Conservation (phyloP, 2,329 filamentous ascomycete species). For the Mariannaea sp. region DNA sequence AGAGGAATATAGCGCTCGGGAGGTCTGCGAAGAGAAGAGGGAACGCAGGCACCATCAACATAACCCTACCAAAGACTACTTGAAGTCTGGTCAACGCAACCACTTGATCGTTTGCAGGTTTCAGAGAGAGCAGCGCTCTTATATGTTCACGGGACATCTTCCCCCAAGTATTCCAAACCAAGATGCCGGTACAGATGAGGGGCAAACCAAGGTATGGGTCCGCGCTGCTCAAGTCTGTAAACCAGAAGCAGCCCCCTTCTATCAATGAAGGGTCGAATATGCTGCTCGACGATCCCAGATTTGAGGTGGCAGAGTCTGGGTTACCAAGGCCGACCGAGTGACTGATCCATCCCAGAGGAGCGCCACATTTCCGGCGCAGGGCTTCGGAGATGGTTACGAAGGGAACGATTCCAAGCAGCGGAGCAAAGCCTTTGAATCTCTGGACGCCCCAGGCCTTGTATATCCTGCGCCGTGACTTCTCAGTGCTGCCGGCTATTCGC, state of each 20-base stretch:
- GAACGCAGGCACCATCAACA: slow-evolving; percentile 43
- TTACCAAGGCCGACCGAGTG: slow-evolving; percentile 39
- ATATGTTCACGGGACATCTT: slow-evolving; percentile 39
- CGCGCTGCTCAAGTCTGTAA: slow-evolving; percentile 56
- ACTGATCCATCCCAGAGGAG: slow-evolving; percentile 40
- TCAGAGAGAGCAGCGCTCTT: slow-evolving; percentile 33
- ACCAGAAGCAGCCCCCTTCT: slow-evolving; percentile 60
- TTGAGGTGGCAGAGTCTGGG: slow-evolving; percentile 27
- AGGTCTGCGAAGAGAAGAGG: slow-evolving; percentile 44
- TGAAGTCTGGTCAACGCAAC: slow-evolving; percentile 31
- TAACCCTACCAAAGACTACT: slow-evolving; percentile 37
- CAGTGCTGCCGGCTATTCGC: slow-evolving; percentile 33
- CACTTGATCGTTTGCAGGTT: slow-evolving; percentile 17
- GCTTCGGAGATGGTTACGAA: slow-evolving; percentile 58
- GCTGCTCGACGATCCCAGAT: slow-evolving; percentile 33
- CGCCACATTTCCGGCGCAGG: slow-evolving; percentile 51
- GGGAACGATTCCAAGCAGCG: slow-evolving; percentile 50
- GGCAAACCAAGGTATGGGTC: slow-evolving; percentile 59
- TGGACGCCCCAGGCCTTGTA: slow-evolving; percentile 50
- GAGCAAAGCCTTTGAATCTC: slow-evolving; percentile 51
- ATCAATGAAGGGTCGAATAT: slow-evolving; percentile 48
- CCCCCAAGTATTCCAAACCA: slow-evolving; percentile 40
- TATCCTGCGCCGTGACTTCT: slow-evolving; percentile 42
- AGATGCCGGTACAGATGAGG: slow-evolving; percentile 39
- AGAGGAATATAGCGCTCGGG: slow-evolving; percentile 48